phyloP scores from a whole-genome alignment of 495 filamentous ascomycete species.

The Neurospora tetraspora region DNA sequence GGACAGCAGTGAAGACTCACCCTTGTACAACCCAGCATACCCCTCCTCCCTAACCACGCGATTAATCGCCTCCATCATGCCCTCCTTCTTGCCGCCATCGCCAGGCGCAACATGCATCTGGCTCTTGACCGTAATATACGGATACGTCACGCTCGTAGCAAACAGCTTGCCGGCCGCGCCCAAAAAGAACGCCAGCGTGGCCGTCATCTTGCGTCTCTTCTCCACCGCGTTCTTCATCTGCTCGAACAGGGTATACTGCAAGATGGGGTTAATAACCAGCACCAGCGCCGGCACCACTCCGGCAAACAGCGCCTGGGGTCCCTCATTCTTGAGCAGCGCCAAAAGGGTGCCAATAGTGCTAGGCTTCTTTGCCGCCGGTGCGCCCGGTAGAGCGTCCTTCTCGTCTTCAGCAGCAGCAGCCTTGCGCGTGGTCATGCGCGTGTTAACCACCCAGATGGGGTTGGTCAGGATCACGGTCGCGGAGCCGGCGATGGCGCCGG shows the following conservation, averaged over 20 bases:
- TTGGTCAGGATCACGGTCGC: slow-evolving; percentile 94
- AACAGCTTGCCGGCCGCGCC: slow-evolving; percentile 90
- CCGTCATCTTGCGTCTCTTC: slow-evolving; percentile 51
- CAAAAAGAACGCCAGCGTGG: slow-evolving; percentile 78
- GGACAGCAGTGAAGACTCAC: too few species aligned
- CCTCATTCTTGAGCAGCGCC: slow-evolving; percentile 67
- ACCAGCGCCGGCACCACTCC: slow-evolving; percentile 89
- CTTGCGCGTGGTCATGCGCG: slow-evolving; percentile 87
- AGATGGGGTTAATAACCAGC: slow-evolving; percentile 91
- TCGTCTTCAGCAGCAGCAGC: slow-evolving; percentile 38
- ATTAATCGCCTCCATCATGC: slow-evolving; percentile 61
- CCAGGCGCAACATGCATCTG: slow-evolving; percentile 78
- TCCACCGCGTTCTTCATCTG: slow-evolving; percentile 68
- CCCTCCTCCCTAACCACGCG: slow-evolving; percentile 82
- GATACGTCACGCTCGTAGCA: slow-evolving; percentile 90
- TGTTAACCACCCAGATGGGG: slow-evolving; percentile 98
- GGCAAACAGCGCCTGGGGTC: slow-evolving; percentile 72
- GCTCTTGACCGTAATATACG: slow-evolving; percentile 97
- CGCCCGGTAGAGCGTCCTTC: slow-evolving; percentile 30
- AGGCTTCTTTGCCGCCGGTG: slow-evolving; percentile 29
- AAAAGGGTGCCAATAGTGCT: slow-evolving; percentile 73
- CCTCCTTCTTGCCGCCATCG: slow-evolving; percentile 53
- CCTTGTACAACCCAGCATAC: slow-evolving; percentile 82
- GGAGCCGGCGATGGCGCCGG: slow-evolving; percentile 87
- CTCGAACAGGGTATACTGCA: slow-evolving; percentile 98